Evolutionary conservation across 1,139 yeast genomes (phyloP).

Genomic region (Yamadazyma mexicana): DNA sequence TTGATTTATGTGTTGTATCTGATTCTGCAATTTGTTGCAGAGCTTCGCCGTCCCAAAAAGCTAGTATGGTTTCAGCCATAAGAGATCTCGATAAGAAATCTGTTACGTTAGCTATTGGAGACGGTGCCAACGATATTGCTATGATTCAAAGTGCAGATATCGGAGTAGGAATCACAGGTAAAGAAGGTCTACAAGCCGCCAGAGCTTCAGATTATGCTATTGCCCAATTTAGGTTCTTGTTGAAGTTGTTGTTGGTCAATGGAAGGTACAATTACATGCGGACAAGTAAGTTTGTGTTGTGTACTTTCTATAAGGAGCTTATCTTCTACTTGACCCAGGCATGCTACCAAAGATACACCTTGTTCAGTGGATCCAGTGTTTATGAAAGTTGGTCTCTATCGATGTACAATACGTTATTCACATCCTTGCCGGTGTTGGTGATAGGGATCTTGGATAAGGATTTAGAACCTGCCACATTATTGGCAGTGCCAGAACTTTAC

Average conservation of each 20-base stretch:
- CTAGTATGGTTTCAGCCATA: slow-evolving; percentile 79
- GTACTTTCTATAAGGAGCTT: slow-evolving; percentile 93
- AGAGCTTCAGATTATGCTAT: slow-evolving; percentile 92
- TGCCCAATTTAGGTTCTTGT: slow-evolving; percentile 85
- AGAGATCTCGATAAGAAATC: slow-evolving; percentile 61
- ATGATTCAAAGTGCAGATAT: slow-evolving; percentile 99
- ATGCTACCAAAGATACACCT: slow-evolving; percentile 79
- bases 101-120: slow-evolving; percentile 97
- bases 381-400: slow-evolving; percentile 96
- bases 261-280: slow-evolving; percentile 94
- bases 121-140: slow-evolving; percentile 98
- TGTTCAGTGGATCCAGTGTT: slow-evolving; percentile 90
- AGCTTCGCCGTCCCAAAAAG: slow-evolving; percentile 96
- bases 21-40: slow-evolving; percentile 95
- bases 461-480: slow-evolving; percentile 78
- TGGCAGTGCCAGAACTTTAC: slow-evolving; percentile 92
- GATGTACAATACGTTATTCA: slow-evolving; percentile 94
- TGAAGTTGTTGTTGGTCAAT: slow-evolving; percentile 84
- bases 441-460: slow-evolving; percentile 97
- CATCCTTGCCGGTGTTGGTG: slow-evolving; percentile 87
- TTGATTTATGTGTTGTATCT: slow-evolving; percentile 81
- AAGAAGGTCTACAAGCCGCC: slow-evolving; percentile 96
- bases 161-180: slow-evolving; percentile 96
- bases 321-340: slow-evolving; percentile 87
- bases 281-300: slow-evolving; percentile 85